A percentile compares a stretch with the other conserved stretches of the same genome.
These are phyloP conservation scores for Durotheca rogersii DNA, from an alignment of 495 filamentous ascomycete species.

Conservation along the genomic window DNA sequence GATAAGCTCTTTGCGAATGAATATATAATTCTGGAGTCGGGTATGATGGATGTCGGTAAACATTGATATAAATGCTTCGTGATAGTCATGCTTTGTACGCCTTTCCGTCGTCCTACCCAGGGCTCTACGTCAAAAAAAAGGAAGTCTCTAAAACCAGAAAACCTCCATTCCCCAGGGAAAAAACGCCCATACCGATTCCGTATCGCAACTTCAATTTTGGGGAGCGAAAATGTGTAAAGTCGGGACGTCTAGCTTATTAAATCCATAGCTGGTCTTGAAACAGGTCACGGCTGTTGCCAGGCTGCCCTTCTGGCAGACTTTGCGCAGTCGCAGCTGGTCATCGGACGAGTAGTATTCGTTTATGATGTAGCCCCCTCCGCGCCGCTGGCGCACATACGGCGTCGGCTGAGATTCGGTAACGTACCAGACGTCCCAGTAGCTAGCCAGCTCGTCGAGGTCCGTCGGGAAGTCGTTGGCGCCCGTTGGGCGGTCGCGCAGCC, in stretches of 20 bases:
- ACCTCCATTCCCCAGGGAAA: no score
- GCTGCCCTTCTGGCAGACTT: background rate
- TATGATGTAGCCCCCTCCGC: background rate
- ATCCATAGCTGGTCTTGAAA: background rate
- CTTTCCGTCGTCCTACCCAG: no score
- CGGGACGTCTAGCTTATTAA: background rate
- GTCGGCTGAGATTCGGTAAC: constrained; percentile 2
- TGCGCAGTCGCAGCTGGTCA: constrained; percentile 4
- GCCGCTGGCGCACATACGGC: background rate
- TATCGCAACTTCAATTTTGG: no score
- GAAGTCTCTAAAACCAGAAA: no score
- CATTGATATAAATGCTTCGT: no score
- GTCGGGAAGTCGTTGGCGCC: constrained; percentile 1
- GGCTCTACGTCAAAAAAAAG: no score
- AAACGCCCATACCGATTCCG: no score
- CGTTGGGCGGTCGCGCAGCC: background rate
- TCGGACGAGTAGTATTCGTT: constrained; percentile 7
- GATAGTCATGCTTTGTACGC: no score
- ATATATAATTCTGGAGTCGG: no score
- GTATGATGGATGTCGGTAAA: no score
- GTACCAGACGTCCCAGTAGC: constrained; percentile 8
- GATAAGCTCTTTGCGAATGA: no score
- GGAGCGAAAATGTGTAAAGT: background rate
- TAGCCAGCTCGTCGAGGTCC: background rate
- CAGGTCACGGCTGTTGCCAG: background rate